These are phyloP conservation scores for Mortierella sp. DNA, from an alignment of 371 early-diverging fungal species.

Conservation along the genomic window DNA sequence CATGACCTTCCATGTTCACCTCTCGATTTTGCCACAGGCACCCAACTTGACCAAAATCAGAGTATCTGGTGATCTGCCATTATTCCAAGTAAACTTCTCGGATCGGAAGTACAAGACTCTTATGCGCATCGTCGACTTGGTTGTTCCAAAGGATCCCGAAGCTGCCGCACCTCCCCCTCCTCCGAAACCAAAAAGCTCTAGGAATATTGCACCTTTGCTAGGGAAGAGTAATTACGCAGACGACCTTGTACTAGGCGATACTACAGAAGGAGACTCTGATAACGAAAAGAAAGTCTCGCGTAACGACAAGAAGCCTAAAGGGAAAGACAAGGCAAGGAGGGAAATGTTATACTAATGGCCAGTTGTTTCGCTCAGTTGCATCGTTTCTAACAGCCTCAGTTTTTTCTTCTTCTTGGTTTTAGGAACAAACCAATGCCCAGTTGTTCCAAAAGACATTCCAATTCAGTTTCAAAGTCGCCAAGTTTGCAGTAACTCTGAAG, in stretches of 20 bases:
- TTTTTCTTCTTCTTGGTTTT: background rate
- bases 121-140: constrained; percentile 84
- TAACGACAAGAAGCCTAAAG: constrained; percentile 23
- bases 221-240: constrained; percentile 29
- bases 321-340: constrained; percentile 26
- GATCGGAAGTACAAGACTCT: constrained; percentile 94
- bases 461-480: constrained; percentile 79
- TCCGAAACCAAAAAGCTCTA: constrained; percentile 43
- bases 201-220: constrained; percentile 23
- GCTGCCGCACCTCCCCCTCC: constrained; percentile 37
- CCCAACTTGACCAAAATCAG: constrained; percentile 81
- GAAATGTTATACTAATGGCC: background rate
- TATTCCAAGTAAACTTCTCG: constrained; percentile 91
- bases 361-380: background rate
- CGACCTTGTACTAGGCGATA: constrained; percentile 49
- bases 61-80: constrained; percentile 87
- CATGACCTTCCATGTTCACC: constrained; percentile 83
- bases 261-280: constrained; percentile 45
- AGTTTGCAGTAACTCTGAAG: constrained; percentile 76
- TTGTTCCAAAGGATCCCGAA: constrained; percentile 58
- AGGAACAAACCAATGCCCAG: constrained; percentile 43
- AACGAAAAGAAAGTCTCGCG: constrained; percentile 24
- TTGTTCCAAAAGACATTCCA: constrained; percentile 69
- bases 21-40: constrained; percentile 89
- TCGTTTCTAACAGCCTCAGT: background rate